A percentile compares a stretch with the other conserved stretches of the same genome.
These are phyloP conservation scores for Annulohypoxylon moriforme DNA, from an alignment of 495 filamentous ascomycete genomes.

Conservation along the genomic window DNA sequence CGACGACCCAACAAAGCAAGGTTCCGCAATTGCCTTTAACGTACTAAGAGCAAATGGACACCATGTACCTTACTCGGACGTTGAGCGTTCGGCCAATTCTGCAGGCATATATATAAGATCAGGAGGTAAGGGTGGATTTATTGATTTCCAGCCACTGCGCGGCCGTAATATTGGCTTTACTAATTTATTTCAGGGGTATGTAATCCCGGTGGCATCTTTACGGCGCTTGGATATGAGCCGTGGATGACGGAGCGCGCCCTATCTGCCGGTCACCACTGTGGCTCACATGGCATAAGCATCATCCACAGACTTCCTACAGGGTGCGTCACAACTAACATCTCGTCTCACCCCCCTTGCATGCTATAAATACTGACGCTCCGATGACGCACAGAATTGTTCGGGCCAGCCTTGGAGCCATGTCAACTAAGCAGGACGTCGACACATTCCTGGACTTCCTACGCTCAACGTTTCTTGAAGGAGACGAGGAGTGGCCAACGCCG, in stretches of 20 bases:
- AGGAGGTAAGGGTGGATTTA: slow-evolving; percentile 65
- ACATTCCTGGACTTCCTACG: slow-evolving; percentile 67
- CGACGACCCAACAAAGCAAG: slow-evolving; percentile 69
- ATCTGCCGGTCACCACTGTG: slow-evolving; percentile 73
- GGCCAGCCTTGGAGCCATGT: slow-evolving; percentile 79
- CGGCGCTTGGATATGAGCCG: slow-evolving; percentile 60
- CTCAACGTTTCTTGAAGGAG: slow-evolving; percentile 58
- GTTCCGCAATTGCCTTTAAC: slow-evolving; percentile 79
- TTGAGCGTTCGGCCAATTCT: slow-evolving; percentile 72
- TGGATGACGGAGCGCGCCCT: slow-evolving; percentile 72
- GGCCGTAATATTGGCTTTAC: slow-evolving; percentile 63
- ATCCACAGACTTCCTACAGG: slow-evolving; percentile 67
- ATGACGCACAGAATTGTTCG: slow-evolving; percentile 64
- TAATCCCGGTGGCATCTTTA: slow-evolving; percentile 58
- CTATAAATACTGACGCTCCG: slow-evolving; percentile 26
- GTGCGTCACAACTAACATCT: slow-evolving; percentile 48
- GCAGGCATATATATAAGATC: slow-evolving; percentile 74
- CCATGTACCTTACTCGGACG: slow-evolving; percentile 66
- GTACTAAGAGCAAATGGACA: slow-evolving; percentile 64
- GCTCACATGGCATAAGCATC: slow-evolving; percentile 58
- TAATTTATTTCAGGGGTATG: slow-evolving; percentile 57
- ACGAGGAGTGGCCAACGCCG: slow-evolving; percentile 30
- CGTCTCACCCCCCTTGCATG: slow-evolving; percentile 22
- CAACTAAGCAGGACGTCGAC: slow-evolving; percentile 69
- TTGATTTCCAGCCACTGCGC: slow-evolving; percentile 51